Evolutionary conservation across 2,329 filamentous ascomycete genomes (phyloP).

Genomic region (Ambrosiella xylebori): DNA sequence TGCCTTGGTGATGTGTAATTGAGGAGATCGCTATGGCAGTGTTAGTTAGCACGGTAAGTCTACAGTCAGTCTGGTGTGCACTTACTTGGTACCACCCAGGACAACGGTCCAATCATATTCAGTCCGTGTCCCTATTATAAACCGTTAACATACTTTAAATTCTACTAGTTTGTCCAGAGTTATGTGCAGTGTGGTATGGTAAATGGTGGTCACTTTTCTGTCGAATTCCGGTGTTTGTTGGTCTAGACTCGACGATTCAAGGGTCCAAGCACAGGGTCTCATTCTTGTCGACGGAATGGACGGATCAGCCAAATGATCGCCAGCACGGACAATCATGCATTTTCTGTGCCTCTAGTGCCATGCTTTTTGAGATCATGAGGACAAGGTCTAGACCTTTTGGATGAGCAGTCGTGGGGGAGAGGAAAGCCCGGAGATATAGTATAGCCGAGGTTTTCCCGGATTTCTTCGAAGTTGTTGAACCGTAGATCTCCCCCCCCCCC

Average conservation of each 20-base stretch:
- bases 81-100: constrained; percentile 46
- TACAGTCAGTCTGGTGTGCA: background rate
- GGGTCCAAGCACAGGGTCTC: background rate
- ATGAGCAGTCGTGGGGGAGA: background rate
- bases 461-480: too few relatives aligned
- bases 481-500: too few relatives aligned
- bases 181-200: background rate
- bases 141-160: background rate
- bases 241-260: too few relatives aligned
- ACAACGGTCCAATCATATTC: constrained; percentile 44
- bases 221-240: too few relatives aligned
- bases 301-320: background rate
- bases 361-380: background rate
- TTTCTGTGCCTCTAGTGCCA: background rate
- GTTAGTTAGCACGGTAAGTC: background rate
- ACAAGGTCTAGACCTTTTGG: background rate
- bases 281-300: background rate
- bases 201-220: too few relatives aligned
- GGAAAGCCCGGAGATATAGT: too few relatives aligned
- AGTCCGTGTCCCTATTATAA: constrained; percentile 7
- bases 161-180: background rate
- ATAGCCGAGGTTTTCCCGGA: too few relatives aligned
- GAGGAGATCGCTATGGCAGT: constrained; percentile 31
- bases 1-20: constrained; percentile 21
- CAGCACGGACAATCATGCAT: background rate